A percentile compares a stretch with the other conserved stretches of the same genome.
Evolutionary conservation across 345 rosid species (phyloP).

Genomic region (Conringia planisiliqua): DNA sequence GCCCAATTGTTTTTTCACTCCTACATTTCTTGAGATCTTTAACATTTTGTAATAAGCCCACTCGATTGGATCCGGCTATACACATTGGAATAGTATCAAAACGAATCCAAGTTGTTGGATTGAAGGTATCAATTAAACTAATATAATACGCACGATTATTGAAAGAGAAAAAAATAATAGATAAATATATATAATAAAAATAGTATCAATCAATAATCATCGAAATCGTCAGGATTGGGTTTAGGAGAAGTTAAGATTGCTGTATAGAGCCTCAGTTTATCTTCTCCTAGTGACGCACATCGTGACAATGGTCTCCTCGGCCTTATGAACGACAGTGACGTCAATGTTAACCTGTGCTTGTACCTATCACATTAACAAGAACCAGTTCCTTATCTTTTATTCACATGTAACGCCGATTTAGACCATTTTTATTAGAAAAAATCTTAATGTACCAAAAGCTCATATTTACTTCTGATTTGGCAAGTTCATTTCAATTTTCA

Average conservation of each 20-base stretch:
- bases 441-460: background rate
- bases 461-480: background rate
- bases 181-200: background rate
- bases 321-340: conserved; percentile 80
- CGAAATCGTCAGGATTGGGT: conserved; percentile 92
- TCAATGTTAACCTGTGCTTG: conserved; percentile 73
- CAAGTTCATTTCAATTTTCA: background rate
- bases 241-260: conserved; percentile 93
- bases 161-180: background rate
- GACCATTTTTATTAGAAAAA: background rate
- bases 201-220: conserved; percentile 42
- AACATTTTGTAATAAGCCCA: background rate
- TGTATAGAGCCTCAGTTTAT: conserved; percentile 79
- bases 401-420: background rate
- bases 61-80: background rate
- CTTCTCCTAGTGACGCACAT: conserved; percentile 86
- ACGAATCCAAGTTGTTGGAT: too few species aligned
- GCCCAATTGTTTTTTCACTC: background rate
- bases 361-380: conserved; percentile 33
- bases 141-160: background rate
- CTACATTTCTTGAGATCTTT: background rate
- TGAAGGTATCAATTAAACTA: background rate
- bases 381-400: background rate
- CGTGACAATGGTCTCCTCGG: conserved; percentile 87
- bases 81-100: too few species aligned